Conservation (phyloP, 768 basidiomycete genomes). For the button mushroom (Agaricus bisporus) region DNA sequence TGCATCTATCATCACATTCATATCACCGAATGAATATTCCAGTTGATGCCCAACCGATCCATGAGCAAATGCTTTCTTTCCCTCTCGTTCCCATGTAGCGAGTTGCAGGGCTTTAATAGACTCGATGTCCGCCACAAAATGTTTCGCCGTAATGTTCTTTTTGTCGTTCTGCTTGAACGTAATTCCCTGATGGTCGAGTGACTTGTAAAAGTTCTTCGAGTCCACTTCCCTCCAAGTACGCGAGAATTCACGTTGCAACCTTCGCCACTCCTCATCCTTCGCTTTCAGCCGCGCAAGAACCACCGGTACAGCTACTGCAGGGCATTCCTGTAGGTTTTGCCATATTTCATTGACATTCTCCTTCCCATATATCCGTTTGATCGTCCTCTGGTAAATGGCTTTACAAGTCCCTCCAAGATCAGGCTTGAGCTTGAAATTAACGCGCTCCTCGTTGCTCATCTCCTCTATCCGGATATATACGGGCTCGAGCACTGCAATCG, state of each 20-base stretch:
- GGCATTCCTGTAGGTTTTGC: constrained; percentile 86
- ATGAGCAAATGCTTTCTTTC: constrained; percentile 31
- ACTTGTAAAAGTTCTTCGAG: constrained; percentile 97
- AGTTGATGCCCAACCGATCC: constrained; percentile 65
- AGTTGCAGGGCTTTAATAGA: constrained; percentile 54
- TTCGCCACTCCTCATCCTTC: constrained; percentile 97
- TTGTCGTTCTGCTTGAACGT: constrained; percentile 96
- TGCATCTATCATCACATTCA: constrained; percentile 76
- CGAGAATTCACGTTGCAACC: constrained; percentile 92
- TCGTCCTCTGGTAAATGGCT: constrained; percentile 83
- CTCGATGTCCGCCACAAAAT: constrained; percentile 80
- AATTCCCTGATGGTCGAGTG: constrained; percentile 93
- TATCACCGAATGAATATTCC: constrained; percentile 73
- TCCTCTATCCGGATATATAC: constrained; percentile 77
- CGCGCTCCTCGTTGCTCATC: constrained; percentile 85
- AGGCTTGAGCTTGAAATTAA: constrained; percentile 72
- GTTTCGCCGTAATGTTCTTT: constrained; percentile 80
- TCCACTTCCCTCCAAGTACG: constrained; percentile 96
- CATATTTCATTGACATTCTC: constrained; percentile 73
- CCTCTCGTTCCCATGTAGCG: constrained; percentile 28
- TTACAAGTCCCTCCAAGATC: constrained; percentile 88
- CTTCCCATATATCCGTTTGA: constrained; percentile 91
- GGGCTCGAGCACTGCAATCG: constrained; percentile 88
- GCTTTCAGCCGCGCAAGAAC: constrained; percentile 83
- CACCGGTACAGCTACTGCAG: constrained; percentile 85